Conservation (phyloP, 1,139 yeast genomes). For the Arxiozyma slooffiae region DNA sequence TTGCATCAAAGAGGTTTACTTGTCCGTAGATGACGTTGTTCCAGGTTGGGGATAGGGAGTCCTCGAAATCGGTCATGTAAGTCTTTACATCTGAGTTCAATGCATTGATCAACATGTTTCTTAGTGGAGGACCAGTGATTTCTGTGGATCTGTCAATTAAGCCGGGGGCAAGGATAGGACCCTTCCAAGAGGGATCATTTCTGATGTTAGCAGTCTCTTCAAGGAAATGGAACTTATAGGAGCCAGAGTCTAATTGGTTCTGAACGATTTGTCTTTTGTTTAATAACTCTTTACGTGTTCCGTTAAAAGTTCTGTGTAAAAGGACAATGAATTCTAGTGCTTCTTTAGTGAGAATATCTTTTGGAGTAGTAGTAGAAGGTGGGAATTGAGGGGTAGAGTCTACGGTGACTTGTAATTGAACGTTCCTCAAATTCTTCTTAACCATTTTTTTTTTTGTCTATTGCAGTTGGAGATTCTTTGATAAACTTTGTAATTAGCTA, state of each 20-base stretch:
- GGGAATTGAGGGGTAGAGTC: conserved; percentile 50
- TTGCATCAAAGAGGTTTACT: conserved; percentile 82
- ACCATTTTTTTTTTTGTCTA: conserved; percentile 15
- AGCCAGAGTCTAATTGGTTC: conserved; percentile 49
- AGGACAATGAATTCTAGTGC: conserved; percentile 64
- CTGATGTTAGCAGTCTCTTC: conserved; percentile 59
- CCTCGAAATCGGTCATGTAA: conserved; percentile 93
- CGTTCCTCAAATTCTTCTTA: conserved; percentile 42
- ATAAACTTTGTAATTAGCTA: too few relatives aligned
- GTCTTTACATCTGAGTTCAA: conserved; percentile 82
- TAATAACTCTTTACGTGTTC: conserved; percentile 47
- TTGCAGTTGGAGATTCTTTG: too few relatives aligned
- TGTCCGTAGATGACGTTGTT: conserved; percentile 78
- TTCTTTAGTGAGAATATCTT: conserved; percentile 41
- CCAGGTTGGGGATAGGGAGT: conserved; percentile 95
- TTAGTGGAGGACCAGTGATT: conserved; percentile 82
- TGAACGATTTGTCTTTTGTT: conserved; percentile 54
- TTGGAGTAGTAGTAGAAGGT: conserved; percentile 42
- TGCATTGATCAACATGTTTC: conserved; percentile 92
- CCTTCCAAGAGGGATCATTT: conserved; percentile 66
- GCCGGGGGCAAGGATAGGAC: conserved; percentile 58
- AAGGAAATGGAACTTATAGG: conserved; percentile 45
- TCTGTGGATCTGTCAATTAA: conserved; percentile 64
- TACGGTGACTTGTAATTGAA: conserved; percentile 54
- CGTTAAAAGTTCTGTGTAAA: conserved; percentile 62